Conservation (phyloP, 495 filamentous ascomycete species). For the Acidomyces sp. region DNA sequence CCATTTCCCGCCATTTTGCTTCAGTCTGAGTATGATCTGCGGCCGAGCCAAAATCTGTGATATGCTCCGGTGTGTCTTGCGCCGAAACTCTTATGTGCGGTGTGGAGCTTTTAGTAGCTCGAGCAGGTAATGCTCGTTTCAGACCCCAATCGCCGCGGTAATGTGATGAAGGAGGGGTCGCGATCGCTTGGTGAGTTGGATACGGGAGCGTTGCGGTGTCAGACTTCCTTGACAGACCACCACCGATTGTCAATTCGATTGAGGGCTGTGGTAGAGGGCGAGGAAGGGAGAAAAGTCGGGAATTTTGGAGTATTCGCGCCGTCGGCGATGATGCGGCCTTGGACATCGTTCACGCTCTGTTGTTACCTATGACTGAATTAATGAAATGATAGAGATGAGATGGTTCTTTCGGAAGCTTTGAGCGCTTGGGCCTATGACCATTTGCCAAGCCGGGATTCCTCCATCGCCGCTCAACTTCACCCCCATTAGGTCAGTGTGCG, state of each 20-base stretch:
- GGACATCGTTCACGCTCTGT: too few relatives aligned
- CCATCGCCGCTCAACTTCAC: too few relatives aligned
- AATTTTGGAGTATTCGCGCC: conserved; percentile 50
- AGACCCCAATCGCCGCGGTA: conserved; percentile 82
- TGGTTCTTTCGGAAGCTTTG: too few relatives aligned
- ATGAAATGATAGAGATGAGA: too few relatives aligned
- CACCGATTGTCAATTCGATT: conserved; percentile 31
- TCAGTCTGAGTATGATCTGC: conserved; percentile 70
- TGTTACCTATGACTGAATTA: too few relatives aligned
- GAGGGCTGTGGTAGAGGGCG: conserved; percentile 37
- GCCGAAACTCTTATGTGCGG: conserved; percentile 57
- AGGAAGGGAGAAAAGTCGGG: conserved; percentile 53
- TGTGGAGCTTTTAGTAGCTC: conserved; percentile 55
- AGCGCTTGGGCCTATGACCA: too few relatives aligned
- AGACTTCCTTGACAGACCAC: conserved; percentile 24
- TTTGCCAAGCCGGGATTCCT: too few relatives aligned
- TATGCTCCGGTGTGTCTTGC: conserved; percentile 78
- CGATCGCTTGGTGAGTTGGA: conserved; percentile 76
- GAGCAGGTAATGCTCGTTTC: conserved; percentile 69
- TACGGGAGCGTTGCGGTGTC: conserved; percentile 58
- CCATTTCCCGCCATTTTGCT: conserved; percentile 75
- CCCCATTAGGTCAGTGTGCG: too few relatives aligned
- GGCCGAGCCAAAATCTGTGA: conserved; percentile 80
- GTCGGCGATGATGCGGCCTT: conserved; percentile 43
- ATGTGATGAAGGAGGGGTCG: conserved; percentile 63